Evolutionary conservation across 2,329 filamentous ascomycete species (phyloP), one percentile per base, ranked within the genome.

Genomic region (Nigrospora oryzae): DNA sequence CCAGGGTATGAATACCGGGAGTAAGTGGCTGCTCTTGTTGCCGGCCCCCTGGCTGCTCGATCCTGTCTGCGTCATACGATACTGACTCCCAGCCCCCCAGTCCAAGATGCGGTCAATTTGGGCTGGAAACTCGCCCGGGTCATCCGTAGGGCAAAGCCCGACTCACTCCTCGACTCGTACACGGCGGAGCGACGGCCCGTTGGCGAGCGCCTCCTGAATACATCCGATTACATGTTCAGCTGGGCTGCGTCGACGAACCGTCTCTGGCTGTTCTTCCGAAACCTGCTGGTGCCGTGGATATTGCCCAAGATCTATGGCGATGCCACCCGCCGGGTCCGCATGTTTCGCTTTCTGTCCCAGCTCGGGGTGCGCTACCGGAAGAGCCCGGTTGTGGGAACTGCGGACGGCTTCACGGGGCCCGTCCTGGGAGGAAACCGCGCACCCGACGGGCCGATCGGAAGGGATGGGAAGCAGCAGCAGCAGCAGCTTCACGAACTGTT

Each of bases 1-100:
- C 0, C 75, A 78, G 52, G 77, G 77, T 1, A 74, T 80, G 71
- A 79, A 80, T 52, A 73, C 73, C 0, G 74, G 75, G 0, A 65
- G 40, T 36, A 30, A 42, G 40, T 35, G 8, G 16, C 12, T 10
- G 8, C 23, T 7, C 5, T 10, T 28, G 5, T 28, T 28, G 5
- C 23, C 23, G 8, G 5, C 10, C 8, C 7, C 23, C 23, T 10
- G 23, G 8, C 23, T 28, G 10, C 23, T 6, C 10, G 8, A 7
- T 10, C 23, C 23, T 7, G 23, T 28, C 23, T 28, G 23, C 7
- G 10, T 28, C 23, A 28, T 28, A 2, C 7, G 7, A 28, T 28
- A 28, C 23, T 28, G 23, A 28, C 23, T 28, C 23, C 23, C 23
- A 10, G 5, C 2, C 2, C 12, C 34, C 5, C 5, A 42, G 40